These are phyloP conservation scores for Blastocystis sp. DNA, from an alignment of 352 stramenopile species.

Conservation along the genomic window DNA sequence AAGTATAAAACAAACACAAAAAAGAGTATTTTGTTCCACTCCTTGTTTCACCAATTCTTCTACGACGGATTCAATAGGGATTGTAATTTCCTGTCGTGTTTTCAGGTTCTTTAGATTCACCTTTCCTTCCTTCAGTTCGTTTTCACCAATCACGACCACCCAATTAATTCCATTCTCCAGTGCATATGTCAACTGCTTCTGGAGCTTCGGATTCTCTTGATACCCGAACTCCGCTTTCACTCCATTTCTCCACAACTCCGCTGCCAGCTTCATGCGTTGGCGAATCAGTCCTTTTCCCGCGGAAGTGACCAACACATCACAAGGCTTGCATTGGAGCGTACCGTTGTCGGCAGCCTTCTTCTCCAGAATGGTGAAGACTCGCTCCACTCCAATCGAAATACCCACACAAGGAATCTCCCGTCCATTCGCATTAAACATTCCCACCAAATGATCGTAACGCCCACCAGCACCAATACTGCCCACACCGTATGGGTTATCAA, in stretches of 20 bases:
- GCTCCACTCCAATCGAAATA: slow-evolving; percentile 94
- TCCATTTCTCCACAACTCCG: slow-evolving; percentile 74
- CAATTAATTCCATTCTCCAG: slow-evolving; percentile 87
- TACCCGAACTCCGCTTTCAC: slow-evolving; percentile 90
- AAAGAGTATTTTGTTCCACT: slow-evolving; percentile 24
- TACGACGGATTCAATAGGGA: slow-evolving; percentile 52
- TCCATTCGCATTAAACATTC: slow-evolving; percentile 70
- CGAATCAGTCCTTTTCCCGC: slow-evolving; percentile 72
- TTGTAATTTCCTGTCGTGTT: slow-evolving; percentile 78
- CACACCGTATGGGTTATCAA: slow-evolving; percentile 77
- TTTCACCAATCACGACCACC: slow-evolving; percentile 91
- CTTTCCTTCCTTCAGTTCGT: slow-evolving; percentile 83
- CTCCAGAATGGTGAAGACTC: slow-evolving; percentile 96
- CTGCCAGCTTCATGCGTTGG: slow-evolving; percentile 72
- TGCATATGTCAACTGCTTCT: slow-evolving; percentile 87
- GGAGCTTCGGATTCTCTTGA: slow-evolving; percentile 91
- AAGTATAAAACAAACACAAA: background rate
- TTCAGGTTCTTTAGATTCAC: slow-evolving; percentile 93
- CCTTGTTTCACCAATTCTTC: slow-evolving; percentile 38
- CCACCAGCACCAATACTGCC: slow-evolving; percentile 92
- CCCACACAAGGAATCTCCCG: slow-evolving; percentile 93
- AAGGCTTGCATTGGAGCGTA: slow-evolving; percentile 3
- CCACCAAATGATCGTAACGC: slow-evolving; percentile 95
- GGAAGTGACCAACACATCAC: slow-evolving; percentile 83
- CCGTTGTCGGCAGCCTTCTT: slow-evolving; percentile 72